A percentile compares a stretch with the other conserved stretches of the same genome.
Evolutionary conservation across 2,329 filamentous ascomycete species (phyloP).

Genomic region (Penicillium digitatum): DNA sequence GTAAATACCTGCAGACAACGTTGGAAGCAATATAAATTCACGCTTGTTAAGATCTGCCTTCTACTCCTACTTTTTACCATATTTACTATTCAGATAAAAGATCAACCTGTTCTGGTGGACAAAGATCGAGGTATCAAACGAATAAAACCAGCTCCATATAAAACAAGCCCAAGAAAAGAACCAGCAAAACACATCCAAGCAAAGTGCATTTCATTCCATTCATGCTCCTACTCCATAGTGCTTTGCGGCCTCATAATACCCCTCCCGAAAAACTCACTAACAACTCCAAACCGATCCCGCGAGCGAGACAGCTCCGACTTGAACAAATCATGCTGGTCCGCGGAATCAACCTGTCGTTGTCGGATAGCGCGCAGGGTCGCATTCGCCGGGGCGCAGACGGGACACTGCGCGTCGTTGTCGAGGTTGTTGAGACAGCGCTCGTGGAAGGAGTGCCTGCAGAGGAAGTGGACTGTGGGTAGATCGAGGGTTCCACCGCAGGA

Average conservation of each 20-base stretch:
- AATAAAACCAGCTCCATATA: background rate
- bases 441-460: conserved; percentile 97
- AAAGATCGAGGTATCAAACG: conserved; percentile 11
- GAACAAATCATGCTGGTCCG: conserved; percentile 85
- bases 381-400: conserved; percentile 77
- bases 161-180: background rate
- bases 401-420: conserved; percentile 71
- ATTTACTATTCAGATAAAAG: background rate
- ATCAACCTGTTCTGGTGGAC: conserved; percentile 6
- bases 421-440: conserved; percentile 74
- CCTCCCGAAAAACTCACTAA: conserved; percentile 91
- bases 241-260: conserved; percentile 69
- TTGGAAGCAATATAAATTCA: background rate
- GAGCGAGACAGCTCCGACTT: conserved; percentile 71
- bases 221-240: conserved; percentile 29
- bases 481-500: conserved; percentile 76
- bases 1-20: background rate
- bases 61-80: background rate
- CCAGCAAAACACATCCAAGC: conserved; percentile 1
- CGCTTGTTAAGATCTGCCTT: background rate
- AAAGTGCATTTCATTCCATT: conserved; percentile 2
- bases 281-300: conserved; percentile 79
- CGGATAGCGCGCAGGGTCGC: conserved; percentile 84
- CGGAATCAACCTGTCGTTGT: conserved; percentile 78
- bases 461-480: conserved; percentile 86